Conservation (phyloP, 2,329 filamentous ascomycete genomes). For the Penicillium fuscoglaucum region DNA sequence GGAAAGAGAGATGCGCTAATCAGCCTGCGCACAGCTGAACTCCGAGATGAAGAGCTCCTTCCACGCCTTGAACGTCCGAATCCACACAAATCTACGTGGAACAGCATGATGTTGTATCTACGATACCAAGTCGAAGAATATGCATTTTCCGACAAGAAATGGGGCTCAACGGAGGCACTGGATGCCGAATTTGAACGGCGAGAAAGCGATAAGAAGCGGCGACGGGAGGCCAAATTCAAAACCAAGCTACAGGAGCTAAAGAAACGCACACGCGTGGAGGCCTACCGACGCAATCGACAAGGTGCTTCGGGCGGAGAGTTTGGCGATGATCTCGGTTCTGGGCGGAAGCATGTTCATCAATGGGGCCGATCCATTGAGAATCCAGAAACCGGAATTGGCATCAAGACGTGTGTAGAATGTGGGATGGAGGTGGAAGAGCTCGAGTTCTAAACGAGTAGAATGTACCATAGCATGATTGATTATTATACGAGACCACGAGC, state of each 20-base stretch:
- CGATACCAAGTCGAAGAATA: constrained; percentile 94
- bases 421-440: constrained; percentile 68
- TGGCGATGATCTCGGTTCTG: constrained; percentile 70
- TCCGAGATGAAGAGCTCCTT: constrained; percentile 82
- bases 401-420: constrained; percentile 71
- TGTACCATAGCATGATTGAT: constrained; percentile 5
- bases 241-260: constrained; percentile 86
- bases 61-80: constrained; percentile 89
- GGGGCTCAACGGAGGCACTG: constrained; percentile 81
- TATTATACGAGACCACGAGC: not conserved
- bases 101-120: constrained; percentile 98
- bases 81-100: constrained; percentile 93
- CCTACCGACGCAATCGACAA: constrained; percentile 71
- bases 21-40: constrained; percentile 61
- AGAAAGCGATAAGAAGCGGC: constrained; percentile 74
- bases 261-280: constrained; percentile 87
- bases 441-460: constrained; percentile 51
- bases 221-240: constrained; percentile 90
- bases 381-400: constrained; percentile 57
- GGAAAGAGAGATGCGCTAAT: constrained; percentile 8
- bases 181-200: constrained; percentile 86
- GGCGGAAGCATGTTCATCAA: constrained; percentile 81
- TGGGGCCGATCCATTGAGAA: constrained; percentile 66
- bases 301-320: constrained; percentile 57
- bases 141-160: constrained; percentile 77